Evolutionary conservation across 352 stramenopile genomes (phyloP).

Genomic region (Pythium plurisporium): DNA sequence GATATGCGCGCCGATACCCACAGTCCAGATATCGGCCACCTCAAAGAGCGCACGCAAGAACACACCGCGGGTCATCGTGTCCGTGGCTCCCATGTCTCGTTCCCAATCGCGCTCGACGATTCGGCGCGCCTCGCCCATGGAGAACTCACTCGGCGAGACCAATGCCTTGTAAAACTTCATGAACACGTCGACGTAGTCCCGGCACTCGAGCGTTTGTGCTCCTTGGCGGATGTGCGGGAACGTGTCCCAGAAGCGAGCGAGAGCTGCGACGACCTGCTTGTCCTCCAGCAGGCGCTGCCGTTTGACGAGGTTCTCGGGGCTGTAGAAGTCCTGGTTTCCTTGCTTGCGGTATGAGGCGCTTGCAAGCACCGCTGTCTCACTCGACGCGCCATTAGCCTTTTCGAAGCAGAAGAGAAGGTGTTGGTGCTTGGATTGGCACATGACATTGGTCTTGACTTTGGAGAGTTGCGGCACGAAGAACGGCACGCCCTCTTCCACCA

Average conservation of each 20-base stretch:
- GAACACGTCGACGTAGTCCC: conserved; percentile 75
- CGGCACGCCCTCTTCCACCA: conserved; percentile 18
- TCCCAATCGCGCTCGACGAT: conserved; percentile 80
- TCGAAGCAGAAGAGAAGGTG: conserved; percentile 40
- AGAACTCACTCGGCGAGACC: conserved; percentile 64
- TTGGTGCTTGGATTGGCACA: conserved; percentile 31
- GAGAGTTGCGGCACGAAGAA: conserved; percentile 41
- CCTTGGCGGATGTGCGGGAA: conserved; percentile 56
- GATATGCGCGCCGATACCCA: conserved; percentile 52
- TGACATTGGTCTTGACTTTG: conserved; percentile 43
- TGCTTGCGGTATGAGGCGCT: conserved; percentile 63
- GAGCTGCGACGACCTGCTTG: conserved; percentile 36
- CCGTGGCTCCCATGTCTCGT: conserved; percentile 36
- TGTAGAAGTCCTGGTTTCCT: conserved; percentile 63
- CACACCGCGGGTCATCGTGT: conserved; percentile 50
- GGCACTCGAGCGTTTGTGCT: conserved; percentile 32
- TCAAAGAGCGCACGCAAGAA: conserved; percentile 73
- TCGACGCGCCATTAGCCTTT: background rate
- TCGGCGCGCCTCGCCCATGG: conserved; percentile 54
- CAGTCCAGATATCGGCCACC: conserved; percentile 81
- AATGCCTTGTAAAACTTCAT: conserved; percentile 83
- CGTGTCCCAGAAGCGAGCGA: conserved; percentile 70
- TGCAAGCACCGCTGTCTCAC: background rate
- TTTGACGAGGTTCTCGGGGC: conserved; percentile 56
- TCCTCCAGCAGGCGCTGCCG: conserved; percentile 53